phyloP scores from a whole-genome alignment of 139 green algal species.

The Chlamydomonas eustigma region DNA sequence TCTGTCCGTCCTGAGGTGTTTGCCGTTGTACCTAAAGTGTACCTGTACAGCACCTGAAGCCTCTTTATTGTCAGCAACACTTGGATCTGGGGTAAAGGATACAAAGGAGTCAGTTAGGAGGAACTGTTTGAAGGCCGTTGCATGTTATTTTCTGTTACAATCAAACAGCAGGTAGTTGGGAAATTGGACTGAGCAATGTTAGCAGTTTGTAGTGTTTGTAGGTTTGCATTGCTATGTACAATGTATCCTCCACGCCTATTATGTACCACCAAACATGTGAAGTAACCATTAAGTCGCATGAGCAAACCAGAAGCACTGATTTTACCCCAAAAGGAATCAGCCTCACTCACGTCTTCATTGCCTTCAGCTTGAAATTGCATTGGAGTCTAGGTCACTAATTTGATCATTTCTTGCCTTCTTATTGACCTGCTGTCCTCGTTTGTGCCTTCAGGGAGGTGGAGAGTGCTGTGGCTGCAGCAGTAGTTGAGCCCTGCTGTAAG shows the following conservation, averaged over 20 bases:
- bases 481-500: slow-evolving; percentile 4
- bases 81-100: slow-evolving; percentile 26
- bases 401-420: not conserved
- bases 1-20: slow-evolving; percentile 6
- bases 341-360: no score
- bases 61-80: not conserved
- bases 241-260: no score
- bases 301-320: no score
- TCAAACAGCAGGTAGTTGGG: no score
- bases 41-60: not conserved
- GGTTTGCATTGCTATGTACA: no score
- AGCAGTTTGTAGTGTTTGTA: no score
- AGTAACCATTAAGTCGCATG: no score
- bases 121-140: not conserved
- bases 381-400: not conserved
- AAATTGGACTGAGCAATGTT: no score
- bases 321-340: no score
- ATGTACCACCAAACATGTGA: no score
- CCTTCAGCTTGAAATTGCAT: not conserved
- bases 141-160: no score
- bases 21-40: not conserved
- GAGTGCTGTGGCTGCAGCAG: not conserved
- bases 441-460: not conserved
- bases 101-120: slow-evolving; percentile 22
- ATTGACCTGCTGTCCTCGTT: not conserved